phyloP scores from a whole-genome alignment of 2,329 filamentous ascomycete genomes.

The Colletotrichum sp. region DNA sequence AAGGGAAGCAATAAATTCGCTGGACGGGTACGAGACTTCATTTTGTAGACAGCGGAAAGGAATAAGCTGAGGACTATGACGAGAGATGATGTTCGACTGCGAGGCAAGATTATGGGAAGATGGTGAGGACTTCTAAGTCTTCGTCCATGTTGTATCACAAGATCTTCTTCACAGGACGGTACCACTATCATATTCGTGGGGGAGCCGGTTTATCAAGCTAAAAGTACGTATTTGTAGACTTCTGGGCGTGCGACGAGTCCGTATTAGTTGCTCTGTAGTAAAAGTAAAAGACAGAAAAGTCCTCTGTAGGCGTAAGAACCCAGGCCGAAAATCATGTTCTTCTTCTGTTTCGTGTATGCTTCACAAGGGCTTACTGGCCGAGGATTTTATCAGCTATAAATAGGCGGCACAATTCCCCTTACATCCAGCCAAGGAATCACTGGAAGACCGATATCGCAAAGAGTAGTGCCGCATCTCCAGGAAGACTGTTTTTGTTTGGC shows the following conservation, averaged over 20 bases:
- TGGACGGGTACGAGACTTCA: too few species aligned
- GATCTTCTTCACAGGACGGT: accelerated
- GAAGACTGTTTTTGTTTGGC: too few species aligned
- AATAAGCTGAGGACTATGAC: background rate
- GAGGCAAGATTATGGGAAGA: background rate
- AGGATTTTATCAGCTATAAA: too few species aligned
- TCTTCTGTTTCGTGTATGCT: too few species aligned
- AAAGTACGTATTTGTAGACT: background rate
- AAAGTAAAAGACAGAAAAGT: background rate
- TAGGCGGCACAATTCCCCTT: too few species aligned
- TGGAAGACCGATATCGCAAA: too few species aligned
- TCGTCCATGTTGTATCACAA: background rate
- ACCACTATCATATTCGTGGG: accelerated
- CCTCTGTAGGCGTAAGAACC: too few species aligned
- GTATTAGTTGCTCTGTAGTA: background rate
- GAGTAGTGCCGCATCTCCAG: too few species aligned
- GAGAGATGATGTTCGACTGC: background rate
- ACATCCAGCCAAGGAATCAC: too few species aligned
- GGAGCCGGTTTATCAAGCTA: background rate
- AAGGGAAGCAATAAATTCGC: background rate
- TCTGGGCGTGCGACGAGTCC: background rate
- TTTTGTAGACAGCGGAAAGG: too few species aligned
- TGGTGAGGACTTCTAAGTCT: background rate
- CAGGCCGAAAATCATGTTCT: too few species aligned
- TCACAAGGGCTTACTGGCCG: too few species aligned